Evolutionary conservation across 2,329 filamentous ascomycete species (phyloP), one percentile per base, ranked within the genome.

Genomic region (Apiospora marii): DNA sequence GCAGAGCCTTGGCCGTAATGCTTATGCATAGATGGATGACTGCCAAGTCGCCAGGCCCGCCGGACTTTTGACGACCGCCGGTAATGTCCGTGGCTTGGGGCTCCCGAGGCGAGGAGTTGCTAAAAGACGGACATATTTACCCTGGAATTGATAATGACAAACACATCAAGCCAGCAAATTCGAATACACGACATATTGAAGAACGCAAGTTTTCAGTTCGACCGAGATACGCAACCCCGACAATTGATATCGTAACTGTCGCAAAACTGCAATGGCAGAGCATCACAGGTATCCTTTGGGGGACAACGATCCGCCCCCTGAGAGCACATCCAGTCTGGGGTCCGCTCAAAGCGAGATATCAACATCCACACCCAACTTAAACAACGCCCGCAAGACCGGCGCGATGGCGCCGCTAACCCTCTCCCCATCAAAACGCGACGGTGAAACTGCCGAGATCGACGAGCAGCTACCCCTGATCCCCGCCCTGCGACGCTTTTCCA

Each of bases 401-500:
- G 10, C 27, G 6, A 34, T 58, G 51, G 13, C 4, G 24, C 12
- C 24, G 14, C 24, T 53, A 5, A 5, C 10, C 13, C 16, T 5
- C 5, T 7, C 14, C 27, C 27, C 51, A 0, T 34, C 51, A 27
- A 30, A 58, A 5, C 14, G 13, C 14, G 14, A 1, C 3, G 16
- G 8, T 7, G 30, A 61, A 16, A 27, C n/a, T 4, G 13, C 30
- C 44, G 61, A 68, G 14, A 34, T 44, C 12, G 51, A 69, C 19
- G 64, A 73, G 48, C 44, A 68, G 3, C 37, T 71, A 14, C 69
- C 72, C 6, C 67, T 73, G 10, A 22, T 27, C 30, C 43, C 43
- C 4, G 72, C 72, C 19, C 41, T 73, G 5, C 58, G 61, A 2
- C 69, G 61, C 5, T 73, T 71, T 41, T 72, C 73, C 30, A 72